Evolutionary conservation across 805 yeast genomes (phyloP), one percentile per base, ranked within the genome.

Genomic region (Zygoascus tannicola): DNA sequence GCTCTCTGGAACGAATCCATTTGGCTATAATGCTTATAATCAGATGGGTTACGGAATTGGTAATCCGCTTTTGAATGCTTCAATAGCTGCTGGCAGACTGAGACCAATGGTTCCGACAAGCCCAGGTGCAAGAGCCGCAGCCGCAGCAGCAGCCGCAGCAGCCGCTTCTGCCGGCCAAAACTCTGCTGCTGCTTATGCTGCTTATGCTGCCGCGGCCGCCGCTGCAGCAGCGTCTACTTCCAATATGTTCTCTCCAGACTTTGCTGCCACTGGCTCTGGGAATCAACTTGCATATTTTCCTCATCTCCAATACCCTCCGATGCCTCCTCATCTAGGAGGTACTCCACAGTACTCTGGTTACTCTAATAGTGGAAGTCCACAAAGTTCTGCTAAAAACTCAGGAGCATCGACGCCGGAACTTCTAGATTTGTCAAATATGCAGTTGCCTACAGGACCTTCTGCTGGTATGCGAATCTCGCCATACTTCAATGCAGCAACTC

Each of bases 61-160:
- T 80, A 79, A 71, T 72, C 81, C 69, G 85, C 85, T 58, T 83
- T 85, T 65, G 47, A 40, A 15, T 53, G 59, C 32, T 78, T 78
- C 58, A 76, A 75, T 52, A 79, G 90, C 73, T 85, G 30, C 30
- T 8, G 30, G 30, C 7, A 7, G 30, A 26, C 12, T 26, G 30
- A 26, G 30, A 26, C 12, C 30, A 7, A 26, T 26, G 30, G 30
- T 44, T 21, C 35, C 40, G 4, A 43, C 41, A 5, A 16, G 18
- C 15, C 39, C 22, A 5, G 20, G 44, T 16, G 41, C 35, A n/a
- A 22, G 16, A 15, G 41, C 44, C 5, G 35, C 35, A 33, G 35
- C 35, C n/a, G 35, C 30, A 28, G 19, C 43, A 20, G 33, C 45
- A 21, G 45, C 45, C 2, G 35, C 44, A 3, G 45, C 34, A 7